A percentile compares a stretch with the other conserved stretches of the same genome.
phyloP scores from a whole-genome alignment of 192 early-diverging fungal genomes.

The Coemansia guatemalensis region DNA sequence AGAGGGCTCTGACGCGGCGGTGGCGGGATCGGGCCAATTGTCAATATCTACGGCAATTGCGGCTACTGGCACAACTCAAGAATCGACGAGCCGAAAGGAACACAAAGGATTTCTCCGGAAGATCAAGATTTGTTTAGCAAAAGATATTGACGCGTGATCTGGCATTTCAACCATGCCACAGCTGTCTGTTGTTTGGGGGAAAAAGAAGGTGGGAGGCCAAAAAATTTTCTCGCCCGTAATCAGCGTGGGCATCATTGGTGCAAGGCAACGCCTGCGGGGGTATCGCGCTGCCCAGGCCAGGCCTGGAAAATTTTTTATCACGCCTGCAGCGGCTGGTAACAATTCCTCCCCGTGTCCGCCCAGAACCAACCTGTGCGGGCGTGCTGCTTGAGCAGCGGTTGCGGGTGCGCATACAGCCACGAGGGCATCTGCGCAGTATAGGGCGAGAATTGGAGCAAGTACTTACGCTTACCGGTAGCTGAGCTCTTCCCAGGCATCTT shows the following conservation, averaged over 20 bases:
- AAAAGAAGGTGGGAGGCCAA: background rate
- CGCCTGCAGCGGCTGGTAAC: background rate
- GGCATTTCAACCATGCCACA: background rate
- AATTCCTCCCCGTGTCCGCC: background rate
- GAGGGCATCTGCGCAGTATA: background rate
- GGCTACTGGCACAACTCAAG: conserved; percentile 14
- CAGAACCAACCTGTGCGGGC: background rate
- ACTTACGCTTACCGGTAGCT: conserved; percentile 36
- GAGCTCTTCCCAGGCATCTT: conserved; percentile 47
- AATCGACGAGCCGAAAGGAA: background rate
- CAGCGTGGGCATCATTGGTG: background rate
- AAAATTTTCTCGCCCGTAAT: conserved; percentile 1
- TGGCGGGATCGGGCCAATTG: conserved; percentile 56
- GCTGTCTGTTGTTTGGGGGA: background rate
- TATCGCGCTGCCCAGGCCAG: background rate
- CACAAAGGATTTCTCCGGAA: conserved; percentile 1
- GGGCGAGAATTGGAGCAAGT: background rate
- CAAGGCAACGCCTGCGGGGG: background rate
- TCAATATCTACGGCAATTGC: conserved; percentile 29
- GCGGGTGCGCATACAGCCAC: background rate
- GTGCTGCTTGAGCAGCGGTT: background rate
- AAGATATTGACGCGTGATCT: background rate
- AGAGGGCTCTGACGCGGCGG: conserved; percentile 32
- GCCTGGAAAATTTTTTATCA: background rate
- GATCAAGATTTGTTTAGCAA: background rate